Evolutionary conservation across 2,329 filamentous ascomycete species (phyloP), one percentile per base, ranked within the genome.

Genomic region (Remersonia thermophila): DNA sequence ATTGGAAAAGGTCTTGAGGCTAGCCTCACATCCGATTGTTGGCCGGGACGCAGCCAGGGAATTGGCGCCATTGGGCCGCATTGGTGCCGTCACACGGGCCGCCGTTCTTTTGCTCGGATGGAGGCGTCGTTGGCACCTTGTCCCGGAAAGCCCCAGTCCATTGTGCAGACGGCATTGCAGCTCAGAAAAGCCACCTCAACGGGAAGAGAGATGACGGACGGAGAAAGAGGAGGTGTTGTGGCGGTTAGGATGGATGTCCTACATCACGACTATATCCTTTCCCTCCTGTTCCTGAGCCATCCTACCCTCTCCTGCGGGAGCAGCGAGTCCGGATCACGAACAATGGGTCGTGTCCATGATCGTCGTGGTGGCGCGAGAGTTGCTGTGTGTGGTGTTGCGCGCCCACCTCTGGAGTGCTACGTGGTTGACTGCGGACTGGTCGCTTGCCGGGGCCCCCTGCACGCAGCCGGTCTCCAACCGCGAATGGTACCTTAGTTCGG

Each of bases 381-480:
- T 37, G 26, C 31, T 20, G 35, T 34, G 9, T 23, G 35, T 38
- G 36, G 36, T 42, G 40, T 36, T 37, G 37, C 32, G 32, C 20
- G 9, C 20, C 5, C 20, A n/a, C 20, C 20, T 5, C 20, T 9
- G 35, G 40, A 33, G 39, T 55, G 55, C 56, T 56, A 58, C 56
- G 56, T 59, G 56, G 55, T 51, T 55, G 47, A 45, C 55, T 53
- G 52, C 50, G 55, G 54, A 54, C 54, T 53, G 52, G 47, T 47
- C 47, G 53, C 43, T 46, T 47, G 41, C 41, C 39, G 44, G 43
- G 39, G 43, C 48, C 41, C 41, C 48, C 36, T 48, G 46, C 44
- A 47, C 34, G 27, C 38, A 36, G 30, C 36, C 34, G 35, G 38
- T 36, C 43, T 37, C n/a, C n/a, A 43, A 29, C 42, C 42, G 29